Base-by-base conservation (phyloP, 805 yeast species). In the Saccharomycopsis oosterbeekiorum region DNA sequence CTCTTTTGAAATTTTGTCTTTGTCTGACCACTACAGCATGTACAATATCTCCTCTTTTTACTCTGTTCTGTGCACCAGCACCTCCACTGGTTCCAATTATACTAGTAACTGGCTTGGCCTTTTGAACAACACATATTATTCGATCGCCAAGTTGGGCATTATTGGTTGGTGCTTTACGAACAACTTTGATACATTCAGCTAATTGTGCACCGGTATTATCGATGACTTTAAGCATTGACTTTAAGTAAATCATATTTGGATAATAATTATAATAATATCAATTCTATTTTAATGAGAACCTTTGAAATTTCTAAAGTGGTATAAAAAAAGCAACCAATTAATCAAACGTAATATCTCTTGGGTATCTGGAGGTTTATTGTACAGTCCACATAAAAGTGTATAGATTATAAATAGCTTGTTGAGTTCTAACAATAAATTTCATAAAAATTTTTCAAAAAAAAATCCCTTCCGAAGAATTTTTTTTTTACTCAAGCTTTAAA, bases 1-100 rank as follows among this genome's bases (percentile, higher is more conserved):
- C 80, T 71, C 99, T 83, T 68, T 80, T 80, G 65, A 82, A 82
- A 60, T 84, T 83, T 65, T 90, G 90, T 75, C 86, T 91, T 0
- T 97, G 90, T 74, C 99, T 85, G 19, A 92, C 97, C 53, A 94
- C 88, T 37, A 94, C 93, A 3, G 97, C 99, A 70, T 96, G 93
- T 62, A 94, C 87, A 59, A 94, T 89, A 71, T 94, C 99, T 68
- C 97, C 96, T 75, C 94, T 86, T 73, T 92, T 89, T 51, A 93
- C 97, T 73, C 93, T 78, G 73, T 88, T 88, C 47, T 85, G 79
- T 40, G 86, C 85, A 1, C 86, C 76, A 54, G 88, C 85, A 66
- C 94, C 96, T 0, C 90, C 81, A 62, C 86, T 80, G 64, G 82
- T 85, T 47, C 53, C 53, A 47, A 47, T 34, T 11, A 54, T 47